phyloP scores from a whole-genome alignment of 768 basidiomycete species.

The Agaricus sinodeliciosus region DNA sequence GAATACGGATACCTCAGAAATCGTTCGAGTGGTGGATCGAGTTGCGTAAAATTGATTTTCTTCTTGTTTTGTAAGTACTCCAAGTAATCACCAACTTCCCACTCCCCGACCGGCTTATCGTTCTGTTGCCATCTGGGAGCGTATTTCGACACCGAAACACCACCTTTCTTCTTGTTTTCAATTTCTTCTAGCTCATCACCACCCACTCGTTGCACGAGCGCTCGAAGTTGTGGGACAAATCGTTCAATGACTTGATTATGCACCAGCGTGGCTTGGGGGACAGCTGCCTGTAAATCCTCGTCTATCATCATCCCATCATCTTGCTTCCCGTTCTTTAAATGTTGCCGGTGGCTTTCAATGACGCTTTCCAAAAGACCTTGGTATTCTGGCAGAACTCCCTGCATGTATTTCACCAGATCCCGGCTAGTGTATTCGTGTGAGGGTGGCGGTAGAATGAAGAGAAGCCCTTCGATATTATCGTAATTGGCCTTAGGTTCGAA shows the following conservation, averaged over 20 bases:
- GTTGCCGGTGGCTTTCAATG: neutral
- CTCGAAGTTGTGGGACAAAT: constrained; percentile 1
- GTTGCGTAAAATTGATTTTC: constrained; percentile 4
- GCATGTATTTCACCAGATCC: constrained; percentile 39
- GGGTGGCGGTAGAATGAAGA: constrained; percentile 29
- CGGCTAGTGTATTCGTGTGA: constrained; percentile 37
- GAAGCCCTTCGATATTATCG: constrained; percentile 22
- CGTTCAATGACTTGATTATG: constrained; percentile 7
- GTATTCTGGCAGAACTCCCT: constrained; percentile 6
- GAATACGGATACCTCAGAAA: constrained; percentile 36
- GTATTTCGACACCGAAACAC: neutral
- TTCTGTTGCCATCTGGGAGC: constrained; percentile 9
- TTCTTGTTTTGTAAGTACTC: constrained; percentile 8
- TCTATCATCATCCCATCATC: constrained; percentile 10
- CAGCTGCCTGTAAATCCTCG: neutral
- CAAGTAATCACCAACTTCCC: neutral
- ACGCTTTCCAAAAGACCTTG: neutral
- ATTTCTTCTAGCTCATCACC: neutral
- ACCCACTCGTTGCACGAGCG: constrained; percentile 6
- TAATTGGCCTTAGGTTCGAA: neutral
- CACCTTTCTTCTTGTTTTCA: neutral
- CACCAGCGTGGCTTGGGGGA: constrained; percentile 7
- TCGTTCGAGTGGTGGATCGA: constrained; percentile 3
- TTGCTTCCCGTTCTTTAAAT: neutral
- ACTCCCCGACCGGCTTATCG: constrained; percentile 1